A percentile compares a stretch with the other conserved stretches of the same genome.
Evolutionary conservation across 164 flowering plant genomes (phyloP).

Genomic region (Umbellularia californica): DNA sequence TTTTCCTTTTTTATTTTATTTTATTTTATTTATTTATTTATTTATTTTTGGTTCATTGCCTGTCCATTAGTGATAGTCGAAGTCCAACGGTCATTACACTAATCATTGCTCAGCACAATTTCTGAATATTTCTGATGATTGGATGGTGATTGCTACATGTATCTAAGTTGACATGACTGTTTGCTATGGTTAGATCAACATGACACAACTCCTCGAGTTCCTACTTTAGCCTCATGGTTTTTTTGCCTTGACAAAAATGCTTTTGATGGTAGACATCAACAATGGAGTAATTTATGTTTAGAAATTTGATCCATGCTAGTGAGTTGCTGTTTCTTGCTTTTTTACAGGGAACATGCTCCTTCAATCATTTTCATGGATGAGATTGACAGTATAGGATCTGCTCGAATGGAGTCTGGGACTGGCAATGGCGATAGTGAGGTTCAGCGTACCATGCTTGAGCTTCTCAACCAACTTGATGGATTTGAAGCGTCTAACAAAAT

Average conservation of each 20-base stretch:
- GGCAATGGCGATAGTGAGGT: slow-evolving; percentile 99
- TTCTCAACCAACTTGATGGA: slow-evolving; percentile 97
- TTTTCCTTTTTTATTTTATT: no score
- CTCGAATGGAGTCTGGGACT: slow-evolving; percentile 98
- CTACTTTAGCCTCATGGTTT: no score
- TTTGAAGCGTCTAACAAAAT: slow-evolving; percentile 99
- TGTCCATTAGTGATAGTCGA: no score
- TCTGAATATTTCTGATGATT: no score
- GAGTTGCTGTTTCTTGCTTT: not conserved
- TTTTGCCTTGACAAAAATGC: not conserved
- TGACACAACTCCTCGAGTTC: no score
- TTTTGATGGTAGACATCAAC: not conserved
- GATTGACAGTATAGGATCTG: slow-evolving; percentile 98
- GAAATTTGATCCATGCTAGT: not conserved
- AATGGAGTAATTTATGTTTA: not conserved
- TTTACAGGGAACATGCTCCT: slow-evolving; percentile 88
- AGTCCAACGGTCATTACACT: no score
- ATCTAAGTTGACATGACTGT: no score
- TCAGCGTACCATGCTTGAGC: slow-evolving; percentile 97
- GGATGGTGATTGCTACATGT: no score
- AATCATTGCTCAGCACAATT: no score
- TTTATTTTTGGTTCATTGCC: no score
- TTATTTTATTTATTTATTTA: no score
- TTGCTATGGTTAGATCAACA: no score
- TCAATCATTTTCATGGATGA: slow-evolving; percentile 99